Conservation (phyloP, 768 basidiomycete genomes). For the Xanthoconium purpureum region DNA sequence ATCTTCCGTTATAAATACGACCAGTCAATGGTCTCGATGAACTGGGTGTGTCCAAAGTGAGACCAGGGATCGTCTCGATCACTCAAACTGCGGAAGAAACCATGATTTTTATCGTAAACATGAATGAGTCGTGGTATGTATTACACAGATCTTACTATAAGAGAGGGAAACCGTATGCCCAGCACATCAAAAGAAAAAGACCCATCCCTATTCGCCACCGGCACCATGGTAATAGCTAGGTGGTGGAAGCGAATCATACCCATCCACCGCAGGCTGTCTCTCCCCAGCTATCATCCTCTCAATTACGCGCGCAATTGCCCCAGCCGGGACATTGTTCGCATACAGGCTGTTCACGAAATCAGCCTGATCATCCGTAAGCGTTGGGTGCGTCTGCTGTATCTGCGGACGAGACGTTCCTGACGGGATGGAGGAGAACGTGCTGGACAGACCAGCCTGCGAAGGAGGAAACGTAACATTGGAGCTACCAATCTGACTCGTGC, state of each 20-base stretch:
- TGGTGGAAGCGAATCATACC: constrained; percentile 9
- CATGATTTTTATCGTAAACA: background rate
- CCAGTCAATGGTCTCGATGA: constrained; percentile 25
- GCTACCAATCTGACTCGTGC: background rate
- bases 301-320: constrained; percentile 18
- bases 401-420: constrained; percentile 2
- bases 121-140: background rate
- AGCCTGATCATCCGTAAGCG: constrained; percentile 18
- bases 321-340: constrained; percentile 12
- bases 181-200: background rate
- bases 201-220: background rate
- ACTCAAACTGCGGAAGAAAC: constrained; percentile 57
- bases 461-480: background rate
- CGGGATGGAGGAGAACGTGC: background rate
- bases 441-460: background rate
- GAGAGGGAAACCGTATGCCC: background rate
- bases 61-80: constrained; percentile 47
- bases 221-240: constrained; percentile 12
- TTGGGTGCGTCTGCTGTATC: constrained; percentile 7
- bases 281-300: constrained; percentile 21
- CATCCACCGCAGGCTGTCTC: constrained; percentile 3
- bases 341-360: constrained; percentile 18
- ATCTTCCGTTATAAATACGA: constrained; percentile 44
- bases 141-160: background rate
- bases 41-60: constrained; percentile 29